Base-by-base conservation (phyloP, 2,329 filamentous ascomycete genomes). In the Fusarium heterosporum region DNA sequence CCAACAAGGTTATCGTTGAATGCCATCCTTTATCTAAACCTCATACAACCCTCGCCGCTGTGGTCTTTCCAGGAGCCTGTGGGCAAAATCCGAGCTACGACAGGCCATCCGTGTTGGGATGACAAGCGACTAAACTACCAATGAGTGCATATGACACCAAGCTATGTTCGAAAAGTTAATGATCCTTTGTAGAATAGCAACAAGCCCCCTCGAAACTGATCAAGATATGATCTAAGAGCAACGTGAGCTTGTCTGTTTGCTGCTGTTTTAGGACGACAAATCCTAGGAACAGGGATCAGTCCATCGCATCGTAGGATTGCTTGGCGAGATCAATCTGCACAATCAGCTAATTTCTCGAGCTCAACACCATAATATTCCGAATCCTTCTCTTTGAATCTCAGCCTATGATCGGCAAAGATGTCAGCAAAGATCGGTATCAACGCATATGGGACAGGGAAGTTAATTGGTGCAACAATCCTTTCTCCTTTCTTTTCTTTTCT, bases 371-470 rank as follows among this genome's bases (percentile, higher is more conserved):
- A 16, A n/a, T 22, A 41, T 19, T 28, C 32, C 29, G 28, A 22
- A 19, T 19, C 17, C 9, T 8, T n/a, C 32, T 26, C 32, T 42
- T 42, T n/a, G 19, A 22, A 26, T 5, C 48, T 12, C 8, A 29
- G 26, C 28, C 14, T 19, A 36, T 36, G 17, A 10, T 38, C 7
- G 32, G 16, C 29, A n/a, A 50, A 28, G n/a, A 55, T 56, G 38
- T 46, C 58, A 57, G 50, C 50, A 42, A 22, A 34, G 28, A 17
- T 17, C 41, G 29, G 29, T 36, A 25, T 29, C 50, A 34, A 43
- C 19, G 34, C 19, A 32, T n/a, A 11, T 50, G 25, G 41, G 25
- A 50, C 40, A 55, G 10, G 28, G 19, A 30, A 36, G 14, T 34
- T 16, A 16, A 34, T 34, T 16, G 14, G 14, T 13, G 16, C 32